Percentiles rank a stretch among this genome's conserved stretches.
Evolutionary conservation across 164 flowering plant genomes (phyloP).

Genomic region (Platanus orientalis): DNA sequence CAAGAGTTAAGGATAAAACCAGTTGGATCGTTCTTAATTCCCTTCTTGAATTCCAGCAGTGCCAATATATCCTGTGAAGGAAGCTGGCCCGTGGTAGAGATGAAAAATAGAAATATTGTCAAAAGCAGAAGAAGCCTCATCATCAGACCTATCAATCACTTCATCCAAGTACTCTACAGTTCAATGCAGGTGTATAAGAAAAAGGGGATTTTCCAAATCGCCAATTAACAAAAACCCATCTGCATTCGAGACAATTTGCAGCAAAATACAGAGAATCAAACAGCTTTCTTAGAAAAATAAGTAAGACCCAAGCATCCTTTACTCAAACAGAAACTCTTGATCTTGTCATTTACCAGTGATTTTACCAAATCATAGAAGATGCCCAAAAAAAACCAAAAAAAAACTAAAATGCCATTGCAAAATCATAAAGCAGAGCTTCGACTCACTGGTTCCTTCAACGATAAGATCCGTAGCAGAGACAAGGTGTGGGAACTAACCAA

Average conservation of each 20-base stretch:
- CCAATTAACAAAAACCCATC: neutral
- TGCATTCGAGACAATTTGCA: neutral
- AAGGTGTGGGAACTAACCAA: neutral
- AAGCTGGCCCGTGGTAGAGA: slow-evolving; percentile 51
- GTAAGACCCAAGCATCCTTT: neutral
- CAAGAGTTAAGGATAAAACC: slow-evolving; percentile 80
- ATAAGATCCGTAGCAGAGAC: neutral
- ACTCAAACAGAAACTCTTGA: neutral
- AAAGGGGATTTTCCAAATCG: neutral
- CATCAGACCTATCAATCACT: slow-evolving; percentile 1
- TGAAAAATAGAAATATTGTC: slow-evolving; percentile 2
- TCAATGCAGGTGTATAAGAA: neutral
- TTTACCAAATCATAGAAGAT: neutral
- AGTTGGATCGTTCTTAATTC: slow-evolving; percentile 83
- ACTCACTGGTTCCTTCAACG: neutral
- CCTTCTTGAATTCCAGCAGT: slow-evolving; percentile 86
- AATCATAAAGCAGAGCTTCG: neutral
- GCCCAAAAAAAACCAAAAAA: too few species aligned
- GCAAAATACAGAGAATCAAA: neutral
- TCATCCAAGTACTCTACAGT: neutral
- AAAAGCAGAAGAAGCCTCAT: slow-evolving; percentile 16
- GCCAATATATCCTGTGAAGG: slow-evolving; percentile 85
- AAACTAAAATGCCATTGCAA: neutral
- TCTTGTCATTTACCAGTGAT: neutral
- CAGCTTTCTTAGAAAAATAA: neutral